Base-by-base conservation (phyloP, 345 rosid species). In the Linum trigynum region DNA sequence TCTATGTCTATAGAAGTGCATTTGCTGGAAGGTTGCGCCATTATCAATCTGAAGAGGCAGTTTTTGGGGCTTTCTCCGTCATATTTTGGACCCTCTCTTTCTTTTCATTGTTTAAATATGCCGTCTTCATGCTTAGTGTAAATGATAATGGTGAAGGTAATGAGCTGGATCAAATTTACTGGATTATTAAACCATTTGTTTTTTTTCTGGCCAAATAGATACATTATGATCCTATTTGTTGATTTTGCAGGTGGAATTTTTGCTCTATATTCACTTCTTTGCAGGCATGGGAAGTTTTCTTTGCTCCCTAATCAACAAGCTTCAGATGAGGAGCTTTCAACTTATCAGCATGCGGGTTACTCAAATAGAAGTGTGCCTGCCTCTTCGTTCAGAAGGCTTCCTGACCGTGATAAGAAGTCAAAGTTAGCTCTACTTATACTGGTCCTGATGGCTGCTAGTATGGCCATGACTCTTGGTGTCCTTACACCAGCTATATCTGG, bases 61-160 rank as follows among this genome's bases (percentile, higher is more conserved):
- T 85, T 41, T 85, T 94, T 45, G 99, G 99, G 37, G 88, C 86
- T 1, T 83, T 85, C 69, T 94, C 97, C 38, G 72, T 90, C 81
- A 79, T 88, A 6, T 94, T 94, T 70, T 94, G 99, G 97, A 85
- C 95, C 23, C 75, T 90, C 41, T 88, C 96, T 2, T 65, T 94
- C 56, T 74, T 90, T 40, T 88, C 95, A 5, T 74, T 94, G 86
- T 35, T 83, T 72, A 94, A 90, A 81, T 86, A 90, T 77, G 83
- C 67, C 59, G 68, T 82, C 64, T 74, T 86, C 71, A 80, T 84
- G 76, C 67, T 90, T 73, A 77, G 70, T 62, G 83, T 80, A 2
- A 82, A 88, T 64, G 99, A 94, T 72, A 90, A 90, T 70, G 90
- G 95, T 61, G 96, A 85, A 86, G 99, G 99, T 94, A 76, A 35